Percentiles rank a stretch among this genome's conserved stretches.
Evolutionary conservation across 2,329 filamentous ascomycete species (phyloP).

Genomic region (Neonectria hederae): DNA sequence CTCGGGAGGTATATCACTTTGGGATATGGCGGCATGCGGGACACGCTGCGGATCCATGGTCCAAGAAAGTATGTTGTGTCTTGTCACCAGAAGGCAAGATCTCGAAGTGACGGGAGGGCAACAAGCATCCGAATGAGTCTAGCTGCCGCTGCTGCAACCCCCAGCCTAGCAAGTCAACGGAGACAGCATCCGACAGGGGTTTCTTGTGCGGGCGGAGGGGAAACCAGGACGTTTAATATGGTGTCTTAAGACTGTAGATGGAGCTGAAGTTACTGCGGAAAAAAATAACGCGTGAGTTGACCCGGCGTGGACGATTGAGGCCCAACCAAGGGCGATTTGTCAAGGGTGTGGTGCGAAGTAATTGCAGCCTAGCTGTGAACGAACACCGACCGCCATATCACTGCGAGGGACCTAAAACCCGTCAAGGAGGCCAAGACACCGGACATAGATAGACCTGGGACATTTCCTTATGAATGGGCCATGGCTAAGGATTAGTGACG

Average conservation of each 20-base stretch:
- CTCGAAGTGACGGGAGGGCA: background rate
- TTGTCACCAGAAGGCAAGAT: background rate
- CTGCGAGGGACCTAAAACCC: background rate
- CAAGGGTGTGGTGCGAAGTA: background rate
- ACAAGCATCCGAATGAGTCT: background rate
- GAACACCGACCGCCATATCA: background rate
- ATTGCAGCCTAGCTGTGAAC: background rate
- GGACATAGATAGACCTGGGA: background rate
- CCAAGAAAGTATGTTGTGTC: background rate
- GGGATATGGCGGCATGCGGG: constrained; percentile 3
- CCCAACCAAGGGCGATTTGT: background rate
- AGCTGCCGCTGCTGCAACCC: background rate
- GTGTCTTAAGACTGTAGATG: background rate
- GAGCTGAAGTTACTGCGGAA: background rate
- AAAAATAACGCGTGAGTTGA: background rate
- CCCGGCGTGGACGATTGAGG: background rate
- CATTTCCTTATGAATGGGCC: background rate
- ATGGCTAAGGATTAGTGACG: background rate
- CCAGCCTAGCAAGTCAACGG: background rate
- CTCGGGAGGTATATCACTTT: background rate
- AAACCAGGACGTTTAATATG: background rate
- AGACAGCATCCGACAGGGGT: background rate
- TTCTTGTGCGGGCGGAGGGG: background rate
- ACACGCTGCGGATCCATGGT: background rate
- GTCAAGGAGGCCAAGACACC: background rate